Conservation (phyloP, 306 rosid genomes). For the Cyamopsis tetragonoloba region DNA sequence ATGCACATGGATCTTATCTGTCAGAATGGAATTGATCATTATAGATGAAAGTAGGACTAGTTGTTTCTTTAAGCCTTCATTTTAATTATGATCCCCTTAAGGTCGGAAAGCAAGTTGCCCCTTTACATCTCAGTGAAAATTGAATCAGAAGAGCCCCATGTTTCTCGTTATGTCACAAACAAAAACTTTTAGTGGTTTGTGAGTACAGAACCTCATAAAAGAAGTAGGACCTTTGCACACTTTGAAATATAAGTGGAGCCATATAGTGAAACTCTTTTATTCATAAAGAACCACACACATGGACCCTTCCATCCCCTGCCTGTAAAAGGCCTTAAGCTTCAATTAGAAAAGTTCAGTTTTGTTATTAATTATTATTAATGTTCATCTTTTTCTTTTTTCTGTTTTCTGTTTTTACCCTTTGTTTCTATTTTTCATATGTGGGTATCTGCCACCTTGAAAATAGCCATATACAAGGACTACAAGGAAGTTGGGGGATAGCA, state of each 20-base stretch:
- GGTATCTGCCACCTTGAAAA: background rate
- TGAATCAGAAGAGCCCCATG: slow-evolving; percentile 29
- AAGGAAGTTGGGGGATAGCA: slow-evolving; percentile 17
- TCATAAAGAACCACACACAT: slow-evolving; percentile 10
- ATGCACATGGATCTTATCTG: slow-evolving; percentile 11
- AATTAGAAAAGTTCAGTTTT: slow-evolving; percentile 8
- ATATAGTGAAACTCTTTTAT: slow-evolving; percentile 19
- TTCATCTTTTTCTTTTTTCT: background rate
- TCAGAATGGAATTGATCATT: slow-evolving; percentile 4
- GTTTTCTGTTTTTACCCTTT: background rate
- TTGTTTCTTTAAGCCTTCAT: slow-evolving; percentile 30
- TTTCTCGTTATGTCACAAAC: slow-evolving; percentile 24
- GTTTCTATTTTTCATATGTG: slow-evolving; percentile 6
- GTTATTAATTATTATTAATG: too few species aligned
- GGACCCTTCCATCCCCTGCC: slow-evolving; percentile 24
- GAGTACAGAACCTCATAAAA: slow-evolving; percentile 23
- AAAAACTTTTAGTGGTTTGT: slow-evolving; percentile 10
- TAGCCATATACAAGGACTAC: background rate
- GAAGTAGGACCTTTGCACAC: slow-evolving; percentile 26
- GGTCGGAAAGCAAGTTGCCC: slow-evolving; percentile 34
- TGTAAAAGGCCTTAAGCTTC: slow-evolving; percentile 15
- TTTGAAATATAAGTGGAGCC: slow-evolving; percentile 21
- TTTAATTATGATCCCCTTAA: slow-evolving; percentile 24
- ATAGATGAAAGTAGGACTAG: slow-evolving; percentile 20
- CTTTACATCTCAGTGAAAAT: slow-evolving; percentile 25